Evolutionary conservation across 768 basidiomycete genomes (phyloP).

Genomic region (Agaricus blazei): DNA sequence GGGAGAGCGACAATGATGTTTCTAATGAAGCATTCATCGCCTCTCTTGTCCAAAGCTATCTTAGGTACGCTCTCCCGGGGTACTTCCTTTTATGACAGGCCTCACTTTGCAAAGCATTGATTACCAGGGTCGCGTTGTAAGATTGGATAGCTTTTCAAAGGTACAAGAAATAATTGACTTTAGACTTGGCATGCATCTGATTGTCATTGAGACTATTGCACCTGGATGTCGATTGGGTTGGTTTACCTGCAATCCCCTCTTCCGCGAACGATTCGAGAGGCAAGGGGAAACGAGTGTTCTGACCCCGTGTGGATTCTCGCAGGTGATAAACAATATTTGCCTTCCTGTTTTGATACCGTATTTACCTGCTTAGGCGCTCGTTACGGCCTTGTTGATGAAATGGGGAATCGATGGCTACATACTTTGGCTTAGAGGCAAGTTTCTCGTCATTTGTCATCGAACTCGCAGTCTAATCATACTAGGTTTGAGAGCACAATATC

Average conservation of each 20-base stretch:
- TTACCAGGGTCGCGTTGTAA: constrained; percentile 78
- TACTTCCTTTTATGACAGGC: not conserved
- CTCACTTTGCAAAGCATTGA: constrained; percentile 42
- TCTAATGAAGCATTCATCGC: constrained; percentile 40
- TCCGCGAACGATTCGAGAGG: constrained; percentile 71
- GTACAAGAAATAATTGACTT: constrained; percentile 20
- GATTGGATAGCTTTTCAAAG: constrained; percentile 79
- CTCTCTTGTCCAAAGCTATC: constrained; percentile 55
- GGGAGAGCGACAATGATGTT: constrained; percentile 15
- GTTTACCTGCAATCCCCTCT: constrained; percentile 72
- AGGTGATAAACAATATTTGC: constrained; percentile 30
- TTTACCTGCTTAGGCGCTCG: constrained; percentile 29
- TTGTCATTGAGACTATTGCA: constrained; percentile 53
- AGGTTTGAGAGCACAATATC: constrained; percentile 55
- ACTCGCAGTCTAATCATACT: not conserved
- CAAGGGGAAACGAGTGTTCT: constrained; percentile 66
- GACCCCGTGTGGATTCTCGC: constrained; percentile 66
- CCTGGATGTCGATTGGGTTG: constrained; percentile 77
- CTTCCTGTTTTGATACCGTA: not conserved
- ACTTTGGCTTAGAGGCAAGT: constrained; percentile 67
- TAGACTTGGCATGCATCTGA: not conserved
- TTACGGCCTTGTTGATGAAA: constrained; percentile 53
- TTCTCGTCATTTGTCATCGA: not conserved
- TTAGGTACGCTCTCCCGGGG: constrained; percentile 33
- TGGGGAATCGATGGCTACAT: constrained; percentile 74